Conservation (phyloP, 2,329 filamentous ascomycete species). For the Alternaria gansuensis region DNA sequence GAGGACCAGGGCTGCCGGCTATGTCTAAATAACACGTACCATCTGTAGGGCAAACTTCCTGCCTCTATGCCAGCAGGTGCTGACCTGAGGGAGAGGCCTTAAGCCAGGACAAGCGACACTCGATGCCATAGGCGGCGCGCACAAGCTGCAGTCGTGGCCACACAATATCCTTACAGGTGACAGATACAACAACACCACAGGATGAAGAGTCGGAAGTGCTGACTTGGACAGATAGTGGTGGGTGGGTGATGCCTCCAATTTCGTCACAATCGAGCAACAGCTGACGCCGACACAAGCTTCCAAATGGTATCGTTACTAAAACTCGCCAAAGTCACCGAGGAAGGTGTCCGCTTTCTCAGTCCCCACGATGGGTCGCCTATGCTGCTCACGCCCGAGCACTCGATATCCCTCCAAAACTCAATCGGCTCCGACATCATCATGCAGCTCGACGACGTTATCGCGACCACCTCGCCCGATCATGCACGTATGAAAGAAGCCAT, state of each 20-base stretch:
- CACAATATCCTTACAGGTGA: conserved; percentile 86
- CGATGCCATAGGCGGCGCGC: conserved; percentile 87
- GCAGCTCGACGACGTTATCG: conserved; percentile 98
- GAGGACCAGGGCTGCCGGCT: conserved; percentile 88
- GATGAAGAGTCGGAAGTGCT: conserved; percentile 23
- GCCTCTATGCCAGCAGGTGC: conserved; percentile 7
- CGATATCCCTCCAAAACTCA: conserved; percentile 92
- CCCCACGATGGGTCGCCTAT: conserved; percentile 95
- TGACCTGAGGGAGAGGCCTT: conserved; percentile 65
- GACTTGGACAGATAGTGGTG: conserved; percentile 56
- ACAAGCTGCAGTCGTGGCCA: conserved; percentile 93
- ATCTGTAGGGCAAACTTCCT: conserved; percentile 63
- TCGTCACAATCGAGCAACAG: conserved; percentile 24
- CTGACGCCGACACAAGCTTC: conserved; percentile 69
- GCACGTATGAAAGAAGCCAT: conserved; percentile 92
- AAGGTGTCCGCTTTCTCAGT: conserved; percentile 94
- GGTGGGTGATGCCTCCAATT: conserved; percentile 48
- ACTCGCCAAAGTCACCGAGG: conserved; percentile 91
- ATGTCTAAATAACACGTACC: conserved; percentile 98
- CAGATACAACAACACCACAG: conserved; percentile 11
- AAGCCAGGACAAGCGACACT: conserved; percentile 93
- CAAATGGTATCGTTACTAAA: conserved; percentile 98
- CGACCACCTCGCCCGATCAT: conserved; percentile 90
- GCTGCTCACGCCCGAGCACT: conserved; percentile 97
- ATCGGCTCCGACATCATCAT: conserved; percentile 99